Conservation (phyloP, 2,329 filamentous ascomycete genomes). For the Arachnopeziza araneosa region DNA sequence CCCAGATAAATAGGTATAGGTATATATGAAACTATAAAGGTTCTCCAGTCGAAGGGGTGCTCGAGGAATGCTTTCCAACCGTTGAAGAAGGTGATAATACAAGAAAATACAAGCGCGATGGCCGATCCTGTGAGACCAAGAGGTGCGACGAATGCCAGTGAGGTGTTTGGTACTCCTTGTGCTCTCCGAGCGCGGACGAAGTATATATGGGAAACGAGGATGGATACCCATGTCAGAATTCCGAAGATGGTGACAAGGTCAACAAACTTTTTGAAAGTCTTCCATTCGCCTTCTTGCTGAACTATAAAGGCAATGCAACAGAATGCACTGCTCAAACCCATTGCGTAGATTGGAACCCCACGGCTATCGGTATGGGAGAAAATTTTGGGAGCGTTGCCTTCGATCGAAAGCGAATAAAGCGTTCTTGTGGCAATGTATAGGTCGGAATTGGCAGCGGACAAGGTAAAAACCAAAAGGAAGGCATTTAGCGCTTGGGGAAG, state of each 20-base stretch:
- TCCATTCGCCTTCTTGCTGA: conserved; percentile 49
- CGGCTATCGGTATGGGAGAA: conserved; percentile 53
- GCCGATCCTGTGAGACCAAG: conserved; percentile 68
- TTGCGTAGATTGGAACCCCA: conserved; percentile 44
- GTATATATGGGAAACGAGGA: conserved; percentile 61
- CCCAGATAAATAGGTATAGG: conserved; percentile 58
- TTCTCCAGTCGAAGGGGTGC: conserved; percentile 58
- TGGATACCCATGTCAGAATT: conserved; percentile 30
- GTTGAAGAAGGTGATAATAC: conserved; percentile 73
- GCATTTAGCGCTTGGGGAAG: conserved; percentile 64
- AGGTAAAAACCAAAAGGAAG: conserved; percentile 62
- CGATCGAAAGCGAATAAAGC: conserved; percentile 63
- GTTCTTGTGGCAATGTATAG: conserved; percentile 65
- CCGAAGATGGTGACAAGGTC: conserved; percentile 50
- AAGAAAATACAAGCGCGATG: conserved; percentile 63
- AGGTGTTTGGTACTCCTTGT: conserved; percentile 51
- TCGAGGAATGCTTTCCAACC: conserved; percentile 75
- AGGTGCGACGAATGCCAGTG: conserved; percentile 62
- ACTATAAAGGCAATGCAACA: conserved; percentile 65
- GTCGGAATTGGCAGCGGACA: conserved; percentile 54
- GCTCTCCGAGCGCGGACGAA: conserved; percentile 59
- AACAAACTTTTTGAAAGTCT: conserved; percentile 66
- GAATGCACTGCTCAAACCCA: conserved; percentile 43
- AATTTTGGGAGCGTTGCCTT: conserved; percentile 57
- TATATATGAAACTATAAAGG: conserved; percentile 58